A percentile compares a stretch with the other conserved stretches of the same genome.
These are phyloP conservation scores for Petunia axillaris DNA, from an alignment of 257 asterid species.

Conservation along the genomic window DNA sequence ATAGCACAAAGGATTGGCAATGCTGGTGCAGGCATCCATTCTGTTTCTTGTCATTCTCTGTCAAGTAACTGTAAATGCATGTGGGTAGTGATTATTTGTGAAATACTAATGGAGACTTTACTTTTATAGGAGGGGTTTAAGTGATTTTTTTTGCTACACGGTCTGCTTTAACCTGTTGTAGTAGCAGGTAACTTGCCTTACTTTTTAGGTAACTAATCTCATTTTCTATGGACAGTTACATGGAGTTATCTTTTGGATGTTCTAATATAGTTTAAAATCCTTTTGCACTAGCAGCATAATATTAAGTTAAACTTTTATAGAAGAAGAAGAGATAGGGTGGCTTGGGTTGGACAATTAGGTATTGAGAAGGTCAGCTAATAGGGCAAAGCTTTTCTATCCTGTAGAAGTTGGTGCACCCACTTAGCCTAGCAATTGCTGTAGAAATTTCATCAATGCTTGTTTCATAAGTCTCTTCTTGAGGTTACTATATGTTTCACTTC, in stretches of 20 bases:
- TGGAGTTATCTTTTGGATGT: too few relatives aligned
- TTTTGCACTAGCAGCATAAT: too few relatives aligned
- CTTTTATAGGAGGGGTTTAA: conserved; percentile 45
- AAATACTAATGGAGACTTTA: conserved; percentile 30
- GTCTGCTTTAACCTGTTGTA: too few relatives aligned
- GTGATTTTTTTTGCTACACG: background rate
- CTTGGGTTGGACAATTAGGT: conserved; percentile 56
- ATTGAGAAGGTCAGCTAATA: conserved; percentile 39
- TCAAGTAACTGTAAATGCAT: background rate
- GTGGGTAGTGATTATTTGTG: conserved; percentile 29
- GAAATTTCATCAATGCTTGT: conserved; percentile 38
- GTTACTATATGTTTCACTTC: background rate
- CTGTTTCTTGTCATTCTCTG: background rate
- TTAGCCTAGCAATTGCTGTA: conserved; percentile 37
- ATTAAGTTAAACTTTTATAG: too few relatives aligned
- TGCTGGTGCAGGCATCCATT: conserved; percentile 37
- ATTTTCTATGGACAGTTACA: too few relatives aligned
- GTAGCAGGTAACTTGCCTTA: too few relatives aligned
- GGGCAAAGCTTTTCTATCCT: conserved; percentile 41
- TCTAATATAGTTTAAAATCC: too few relatives aligned
- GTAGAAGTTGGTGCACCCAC: conserved; percentile 73
- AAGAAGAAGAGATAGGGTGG: conserved; percentile 39
- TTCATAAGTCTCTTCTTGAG: conserved; percentile 39
- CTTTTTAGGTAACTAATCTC: too few relatives aligned
- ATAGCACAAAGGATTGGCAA: conserved; percentile 28